Conservation (phyloP, 441 rosid species). For the Cnidoscolus chayamansa region DNA sequence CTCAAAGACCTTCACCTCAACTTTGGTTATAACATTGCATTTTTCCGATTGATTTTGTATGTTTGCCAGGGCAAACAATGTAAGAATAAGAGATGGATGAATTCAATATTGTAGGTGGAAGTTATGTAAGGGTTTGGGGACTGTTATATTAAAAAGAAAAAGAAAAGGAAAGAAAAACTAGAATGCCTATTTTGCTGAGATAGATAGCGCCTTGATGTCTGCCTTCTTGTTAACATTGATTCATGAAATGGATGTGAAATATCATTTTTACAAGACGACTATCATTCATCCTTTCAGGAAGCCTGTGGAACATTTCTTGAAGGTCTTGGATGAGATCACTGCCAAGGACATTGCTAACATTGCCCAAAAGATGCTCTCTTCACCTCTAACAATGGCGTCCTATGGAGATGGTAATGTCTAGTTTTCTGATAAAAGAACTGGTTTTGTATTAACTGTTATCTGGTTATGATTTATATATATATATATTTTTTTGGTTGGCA, state of each 20-base stretch:
- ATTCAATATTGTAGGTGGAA: neutral
- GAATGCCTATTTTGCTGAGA: neutral
- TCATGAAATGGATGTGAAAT: neutral
- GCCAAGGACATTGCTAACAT: slow-evolving; percentile 49
- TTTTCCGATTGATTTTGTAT: too few species aligned
- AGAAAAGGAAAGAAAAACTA: too few species aligned
- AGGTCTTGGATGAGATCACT: slow-evolving; percentile 58
- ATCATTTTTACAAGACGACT: neutral
- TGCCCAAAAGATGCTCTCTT: slow-evolving; percentile 57
- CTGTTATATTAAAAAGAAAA: neutral
- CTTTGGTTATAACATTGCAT: neutral
- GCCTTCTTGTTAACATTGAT: neutral
- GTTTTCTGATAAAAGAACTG: neutral
- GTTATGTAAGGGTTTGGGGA: neutral
- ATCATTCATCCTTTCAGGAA: slow-evolving; percentile 43
- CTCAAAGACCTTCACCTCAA: neutral
- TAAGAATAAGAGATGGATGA: neutral
- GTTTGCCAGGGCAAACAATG: neutral
- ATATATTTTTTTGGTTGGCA: slow-evolving; percentile 26
- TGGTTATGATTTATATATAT: neutral
- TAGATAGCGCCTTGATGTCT: neutral
- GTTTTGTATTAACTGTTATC: neutral
- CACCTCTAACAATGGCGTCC: slow-evolving; percentile 86
- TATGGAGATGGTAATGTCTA: slow-evolving; percentile 68
- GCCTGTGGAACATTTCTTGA: slow-evolving; percentile 69